Evolutionary conservation across 2,329 filamentous ascomycete genomes (phyloP).

Genomic region (Exophiala xenobiotica): DNA sequence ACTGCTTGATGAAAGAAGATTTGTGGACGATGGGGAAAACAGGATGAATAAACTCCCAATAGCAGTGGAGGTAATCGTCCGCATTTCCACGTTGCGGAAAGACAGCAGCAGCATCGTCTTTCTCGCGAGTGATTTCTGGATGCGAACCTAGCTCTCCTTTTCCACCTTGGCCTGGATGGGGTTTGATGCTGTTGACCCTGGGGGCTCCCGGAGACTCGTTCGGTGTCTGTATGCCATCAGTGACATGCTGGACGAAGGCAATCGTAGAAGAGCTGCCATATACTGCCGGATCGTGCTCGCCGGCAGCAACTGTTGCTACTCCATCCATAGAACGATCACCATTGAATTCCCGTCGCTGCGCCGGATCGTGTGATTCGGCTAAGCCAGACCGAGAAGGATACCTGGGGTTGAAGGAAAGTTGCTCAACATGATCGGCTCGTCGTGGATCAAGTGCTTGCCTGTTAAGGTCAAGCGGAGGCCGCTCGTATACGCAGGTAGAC

Average conservation of each 20-base stretch:
- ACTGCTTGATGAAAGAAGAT: conserved; percentile 37
- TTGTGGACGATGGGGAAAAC: conserved; percentile 49
- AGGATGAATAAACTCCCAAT: conserved; percentile 49
- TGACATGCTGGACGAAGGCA: conserved; percentile 7
- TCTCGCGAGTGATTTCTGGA: conserved; percentile 1
- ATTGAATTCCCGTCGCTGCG: not conserved
- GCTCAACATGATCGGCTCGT: not conserved
- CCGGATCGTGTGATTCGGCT: not conserved
- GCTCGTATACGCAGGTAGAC: conserved; percentile 6
- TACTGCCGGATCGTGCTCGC: not conserved
- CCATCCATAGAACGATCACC: conserved; percentile 1
- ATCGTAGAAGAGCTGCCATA: conserved; percentile 15
- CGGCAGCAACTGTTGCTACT: conserved; percentile 1
- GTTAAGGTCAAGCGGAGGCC: not conserved
- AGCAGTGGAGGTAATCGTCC: conserved; percentile 46
- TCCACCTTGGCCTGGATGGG: no score
- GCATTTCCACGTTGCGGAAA: conserved; percentile 48
- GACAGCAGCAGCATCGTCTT: conserved; percentile 29
- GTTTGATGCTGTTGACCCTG: no score
- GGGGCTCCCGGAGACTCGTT: not conserved
- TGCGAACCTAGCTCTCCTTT: no score
- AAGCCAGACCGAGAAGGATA: not conserved
- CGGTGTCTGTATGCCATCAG: not conserved
- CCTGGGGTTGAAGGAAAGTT: not conserved
- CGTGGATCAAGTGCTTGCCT: not conserved